phyloP scores from a whole-genome alignment of 192 early-diverging fungal species.

The Gamsiella multidivaricata region DNA sequence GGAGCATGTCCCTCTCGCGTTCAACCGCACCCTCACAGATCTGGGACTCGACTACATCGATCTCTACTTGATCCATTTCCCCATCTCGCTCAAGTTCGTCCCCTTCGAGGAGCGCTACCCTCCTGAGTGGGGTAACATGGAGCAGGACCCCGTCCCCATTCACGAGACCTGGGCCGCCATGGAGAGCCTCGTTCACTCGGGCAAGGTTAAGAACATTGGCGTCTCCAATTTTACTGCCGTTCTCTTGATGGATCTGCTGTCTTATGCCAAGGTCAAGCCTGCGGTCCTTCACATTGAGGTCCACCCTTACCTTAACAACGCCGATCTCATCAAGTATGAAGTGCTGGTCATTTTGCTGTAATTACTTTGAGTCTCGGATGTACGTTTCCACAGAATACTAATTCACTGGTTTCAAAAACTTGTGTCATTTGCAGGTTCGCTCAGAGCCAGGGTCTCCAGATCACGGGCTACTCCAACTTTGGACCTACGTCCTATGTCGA shows the following conservation, averaged over 20 bases:
- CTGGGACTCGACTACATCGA: conserved; percentile 70
- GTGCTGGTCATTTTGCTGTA: not conserved
- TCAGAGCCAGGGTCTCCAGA: conserved; percentile 64
- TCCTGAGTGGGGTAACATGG: conserved; percentile 59
- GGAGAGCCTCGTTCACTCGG: conserved; percentile 73
- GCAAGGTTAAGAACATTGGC: conserved; percentile 70
- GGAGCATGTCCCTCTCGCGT: conserved; percentile 64
- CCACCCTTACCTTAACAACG: conserved; percentile 80
- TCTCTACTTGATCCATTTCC: conserved; percentile 78
- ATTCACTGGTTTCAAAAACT: no score
- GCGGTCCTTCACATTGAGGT: conserved; percentile 80
- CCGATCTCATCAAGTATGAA: conserved; percentile 67
- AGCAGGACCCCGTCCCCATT: conserved; percentile 59
- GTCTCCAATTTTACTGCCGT: conserved; percentile 74
- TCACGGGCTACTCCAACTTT: conserved; percentile 83
- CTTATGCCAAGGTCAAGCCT: conserved; percentile 69
- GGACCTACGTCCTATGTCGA: conserved; percentile 62
- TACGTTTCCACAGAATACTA: no score
- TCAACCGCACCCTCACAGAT: conserved; percentile 64
- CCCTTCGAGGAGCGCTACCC: conserved; percentile 56
- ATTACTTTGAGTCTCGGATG: no score
- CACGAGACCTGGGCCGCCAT: conserved; percentile 77
- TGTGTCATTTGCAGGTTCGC: conserved; percentile 28
- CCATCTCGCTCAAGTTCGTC: conserved; percentile 68
- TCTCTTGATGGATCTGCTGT: conserved; percentile 68